A percentile compares a stretch with the other conserved stretches of the same genome.
Conservation (phyloP, 2,329 filamentous ascomycete species). For the Paracoccidioides lutzii region DNA sequence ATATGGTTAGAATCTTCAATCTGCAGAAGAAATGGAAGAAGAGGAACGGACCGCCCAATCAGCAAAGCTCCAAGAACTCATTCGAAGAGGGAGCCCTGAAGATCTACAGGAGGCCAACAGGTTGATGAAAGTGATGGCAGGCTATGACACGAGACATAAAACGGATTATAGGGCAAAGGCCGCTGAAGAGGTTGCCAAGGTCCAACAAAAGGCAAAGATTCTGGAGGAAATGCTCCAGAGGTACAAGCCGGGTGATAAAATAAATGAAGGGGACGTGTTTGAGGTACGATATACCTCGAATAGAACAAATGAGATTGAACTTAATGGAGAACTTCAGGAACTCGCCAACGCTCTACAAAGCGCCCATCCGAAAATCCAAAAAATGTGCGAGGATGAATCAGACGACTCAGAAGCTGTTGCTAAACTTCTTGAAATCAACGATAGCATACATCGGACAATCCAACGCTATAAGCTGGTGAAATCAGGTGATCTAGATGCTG, state of each 20-base stretch:
- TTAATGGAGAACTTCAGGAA: conserved; percentile 42
- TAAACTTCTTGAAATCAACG: conserved; percentile 92
- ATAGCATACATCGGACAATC: conserved; percentile 94
- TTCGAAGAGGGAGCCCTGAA: conserved; percentile 78
- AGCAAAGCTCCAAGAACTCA: conserved; percentile 94
- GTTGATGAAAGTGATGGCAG: conserved; percentile 98
- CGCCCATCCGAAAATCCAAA: conserved; percentile 96
- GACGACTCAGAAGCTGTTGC: conserved; percentile 93
- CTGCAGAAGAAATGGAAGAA: conserved; percentile 96
- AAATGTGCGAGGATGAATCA: conserved; percentile 98
- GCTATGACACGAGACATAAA: conserved; percentile 88
- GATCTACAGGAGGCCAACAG: conserved; percentile 94
- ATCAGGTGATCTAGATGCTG: conserved; percentile 78
- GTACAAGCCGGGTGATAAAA: conserved; percentile 67
- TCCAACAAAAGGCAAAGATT: conserved; percentile 87
- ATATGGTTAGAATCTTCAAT: conserved; percentile 65
- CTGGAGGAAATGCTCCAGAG: conserved; percentile 85
- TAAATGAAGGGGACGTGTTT: conserved; percentile 57
- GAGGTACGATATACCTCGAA: conserved; percentile 37
- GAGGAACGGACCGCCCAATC: conserved; percentile 91
- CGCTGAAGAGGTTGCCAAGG: conserved; percentile 83
- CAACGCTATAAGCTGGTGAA: conserved; percentile 93
- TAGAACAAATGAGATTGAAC: not conserved
- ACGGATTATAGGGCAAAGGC: conserved; percentile 97
- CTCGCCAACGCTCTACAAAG: conserved; percentile 78